phyloP scores from a whole-genome alignment of 345 rosid species.

The Streptanthus diversifolius region DNA sequence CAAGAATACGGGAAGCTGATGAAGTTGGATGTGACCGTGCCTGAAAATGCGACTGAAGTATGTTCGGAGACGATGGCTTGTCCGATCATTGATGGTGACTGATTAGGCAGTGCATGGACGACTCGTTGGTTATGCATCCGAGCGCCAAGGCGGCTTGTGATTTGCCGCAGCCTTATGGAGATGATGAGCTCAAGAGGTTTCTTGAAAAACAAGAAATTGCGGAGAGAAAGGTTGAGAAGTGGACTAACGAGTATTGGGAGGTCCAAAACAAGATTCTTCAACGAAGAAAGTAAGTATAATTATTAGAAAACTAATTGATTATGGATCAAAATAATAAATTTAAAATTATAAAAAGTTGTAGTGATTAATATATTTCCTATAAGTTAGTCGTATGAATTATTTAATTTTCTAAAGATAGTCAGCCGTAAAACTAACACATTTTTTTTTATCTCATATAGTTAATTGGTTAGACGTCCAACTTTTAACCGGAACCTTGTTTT shows the following conservation, averaged over 20 bases:
- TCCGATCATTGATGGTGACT: constrained; percentile 32
- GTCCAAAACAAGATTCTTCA: constrained; percentile 8
- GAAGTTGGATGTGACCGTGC: constrained; percentile 46
- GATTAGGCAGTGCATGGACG: constrained; percentile 41
- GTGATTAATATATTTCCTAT: no score
- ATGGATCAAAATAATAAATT: no score
- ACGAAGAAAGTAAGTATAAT: no score
- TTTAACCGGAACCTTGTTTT: neutral
- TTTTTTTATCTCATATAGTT: no score
- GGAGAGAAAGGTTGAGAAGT: constrained; percentile 31
- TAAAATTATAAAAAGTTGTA: no score
- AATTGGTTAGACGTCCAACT: no score
- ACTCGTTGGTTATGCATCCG: constrained; percentile 51
- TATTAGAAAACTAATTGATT: no score
- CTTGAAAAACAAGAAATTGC: constrained; percentile 29
- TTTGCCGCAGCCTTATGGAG: constrained; percentile 44
- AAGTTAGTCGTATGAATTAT: no score
- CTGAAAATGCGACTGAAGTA: constrained; percentile 35
- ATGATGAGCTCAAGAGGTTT: constrained; percentile 23
- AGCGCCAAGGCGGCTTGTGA: constrained; percentile 40
- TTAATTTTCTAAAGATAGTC: no score
- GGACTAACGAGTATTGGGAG: constrained; percentile 32
- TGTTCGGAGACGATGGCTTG: constrained; percentile 49
- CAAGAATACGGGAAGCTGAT: constrained; percentile 46
- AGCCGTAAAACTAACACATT: no score